Conservation (phyloP, 208 protist genomes). For the Novymonas esmeraldas region DNA sequence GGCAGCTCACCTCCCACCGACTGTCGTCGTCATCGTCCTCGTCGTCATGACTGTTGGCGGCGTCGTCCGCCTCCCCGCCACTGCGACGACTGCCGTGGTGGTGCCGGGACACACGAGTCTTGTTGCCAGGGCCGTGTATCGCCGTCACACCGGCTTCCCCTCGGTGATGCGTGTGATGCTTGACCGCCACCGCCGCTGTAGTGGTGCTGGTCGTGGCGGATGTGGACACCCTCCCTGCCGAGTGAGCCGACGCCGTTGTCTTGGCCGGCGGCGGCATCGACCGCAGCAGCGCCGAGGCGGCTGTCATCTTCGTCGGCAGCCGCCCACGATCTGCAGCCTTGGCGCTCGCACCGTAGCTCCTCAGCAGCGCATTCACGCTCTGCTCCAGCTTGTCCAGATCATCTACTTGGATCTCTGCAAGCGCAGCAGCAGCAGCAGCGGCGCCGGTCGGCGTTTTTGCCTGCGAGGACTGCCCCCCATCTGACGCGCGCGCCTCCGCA, state of each 20-base stretch:
- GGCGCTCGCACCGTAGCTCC: slow-evolving; percentile 4
- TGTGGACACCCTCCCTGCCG: background rate
- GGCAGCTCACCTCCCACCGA: background rate
- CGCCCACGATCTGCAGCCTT: background rate
- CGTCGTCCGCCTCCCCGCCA: too few relatives aligned
- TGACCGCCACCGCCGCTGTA: too few relatives aligned
- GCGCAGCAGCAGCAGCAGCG: background rate
- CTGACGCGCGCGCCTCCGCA: too few relatives aligned
- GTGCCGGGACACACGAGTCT: too few relatives aligned
- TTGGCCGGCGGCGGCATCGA: slow-evolving; percentile 8
- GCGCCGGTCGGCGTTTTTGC: too few relatives aligned
- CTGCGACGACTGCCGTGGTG: too few relatives aligned
- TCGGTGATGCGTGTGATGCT: too few relatives aligned
- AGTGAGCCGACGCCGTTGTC: background rate
- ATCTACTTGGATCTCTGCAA: slow-evolving; percentile 5
- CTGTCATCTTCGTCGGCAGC: slow-evolving; percentile 1
- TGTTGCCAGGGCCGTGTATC: too few relatives aligned
- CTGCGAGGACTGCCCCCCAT: too few relatives aligned
- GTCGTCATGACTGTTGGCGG: too few relatives aligned
- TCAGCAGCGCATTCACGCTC: slow-evolving; percentile 23
- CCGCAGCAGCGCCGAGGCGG: background rate
- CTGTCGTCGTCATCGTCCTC: background rate
- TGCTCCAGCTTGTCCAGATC: slow-evolving; percentile 31
- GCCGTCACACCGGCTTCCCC: too few relatives aligned
- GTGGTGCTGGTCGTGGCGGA: too few relatives aligned